phyloP scores from a whole-genome alignment of 257 asterid genomes.

The Lithospermum erythrorhizon region DNA sequence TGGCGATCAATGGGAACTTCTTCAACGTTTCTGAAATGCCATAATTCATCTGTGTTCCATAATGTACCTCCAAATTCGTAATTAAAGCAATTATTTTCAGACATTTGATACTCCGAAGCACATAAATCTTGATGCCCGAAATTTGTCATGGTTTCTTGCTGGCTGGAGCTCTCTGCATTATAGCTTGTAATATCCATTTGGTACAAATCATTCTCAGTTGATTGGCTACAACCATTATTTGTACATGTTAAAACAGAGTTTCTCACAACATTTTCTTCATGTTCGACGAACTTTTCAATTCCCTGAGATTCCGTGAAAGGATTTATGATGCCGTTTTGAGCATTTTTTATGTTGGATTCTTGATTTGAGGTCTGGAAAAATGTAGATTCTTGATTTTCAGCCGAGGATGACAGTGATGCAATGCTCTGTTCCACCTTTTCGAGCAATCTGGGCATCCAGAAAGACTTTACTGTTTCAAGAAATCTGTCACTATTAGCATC shows the following conservation, averaged over 20 bases:
- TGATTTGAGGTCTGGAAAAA: not conserved
- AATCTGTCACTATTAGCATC: conserved; percentile 23
- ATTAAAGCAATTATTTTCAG: not conserved
- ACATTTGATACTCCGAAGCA: not conserved
- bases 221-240: not conserved
- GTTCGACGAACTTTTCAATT: not conserved
- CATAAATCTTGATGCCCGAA: not conserved
- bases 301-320: not conserved
- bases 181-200: not conserved
- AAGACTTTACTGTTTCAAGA: conserved; percentile 17
- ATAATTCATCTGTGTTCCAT: not conserved
- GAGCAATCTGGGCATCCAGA: conserved; percentile 29
- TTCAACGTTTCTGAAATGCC: not conserved
- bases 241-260: not conserved
- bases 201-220: not conserved
- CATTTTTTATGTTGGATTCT: not conserved
- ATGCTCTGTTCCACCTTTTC: conserved; percentile 16
- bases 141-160: not conserved
- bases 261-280: not conserved
- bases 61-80: not conserved
- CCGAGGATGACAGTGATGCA: not conserved
- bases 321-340: not conserved
- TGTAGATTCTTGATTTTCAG: not conserved
- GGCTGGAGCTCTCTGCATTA: conserved; percentile 1
- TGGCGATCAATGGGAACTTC: not conserved